These are phyloP conservation scores for Cytospora mali DNA, from an alignment of 2,329 filamentous ascomycete species.

Conservation along the genomic window DNA sequence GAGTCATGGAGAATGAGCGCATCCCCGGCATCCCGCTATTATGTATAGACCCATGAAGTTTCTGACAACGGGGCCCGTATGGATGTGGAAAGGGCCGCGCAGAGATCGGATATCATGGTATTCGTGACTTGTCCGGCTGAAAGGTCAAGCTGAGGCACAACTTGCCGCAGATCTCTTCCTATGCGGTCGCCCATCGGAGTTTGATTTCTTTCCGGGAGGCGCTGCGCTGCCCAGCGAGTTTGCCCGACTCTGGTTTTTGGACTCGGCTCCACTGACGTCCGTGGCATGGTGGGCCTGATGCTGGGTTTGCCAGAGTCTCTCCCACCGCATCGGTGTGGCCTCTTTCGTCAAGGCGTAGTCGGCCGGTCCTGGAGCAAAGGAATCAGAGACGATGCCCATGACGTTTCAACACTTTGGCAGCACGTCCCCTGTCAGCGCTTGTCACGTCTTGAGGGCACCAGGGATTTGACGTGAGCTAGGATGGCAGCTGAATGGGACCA, in stretches of 20 bases:
- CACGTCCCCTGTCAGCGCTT: constrained; percentile 16
- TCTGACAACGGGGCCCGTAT: not conserved
- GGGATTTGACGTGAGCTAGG: constrained; percentile 15
- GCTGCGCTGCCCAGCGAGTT: not conserved
- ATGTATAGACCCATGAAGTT: constrained; percentile 9
- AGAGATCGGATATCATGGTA: not conserved
- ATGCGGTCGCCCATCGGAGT: constrained; percentile 5
- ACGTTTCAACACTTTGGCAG: constrained; percentile 18
- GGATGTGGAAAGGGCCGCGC: not conserved
- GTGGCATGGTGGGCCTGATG: constrained; percentile 17
- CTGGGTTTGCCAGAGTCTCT: constrained; percentile 7
- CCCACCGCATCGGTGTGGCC: constrained; percentile 9
- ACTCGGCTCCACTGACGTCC: constrained; percentile 15
- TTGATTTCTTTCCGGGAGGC: constrained; percentile 15
- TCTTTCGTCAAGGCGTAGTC: constrained; percentile 6
- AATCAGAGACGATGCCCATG: not conserved
- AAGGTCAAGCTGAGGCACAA: constrained; percentile 20
- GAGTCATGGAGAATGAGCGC: constrained; percentile 13
- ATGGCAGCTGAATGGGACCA: not conserved
- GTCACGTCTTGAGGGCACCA: constrained; percentile 7
- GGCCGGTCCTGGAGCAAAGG: constrained; percentile 3
- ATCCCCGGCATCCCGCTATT: constrained; percentile 14
- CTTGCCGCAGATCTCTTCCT: constrained; percentile 22
- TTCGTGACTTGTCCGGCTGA: constrained; percentile 8
- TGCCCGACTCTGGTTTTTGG: constrained; percentile 13